Evolutionary conservation across 441 rosid species (phyloP).

Genomic region (Populus hybrid): DNA sequence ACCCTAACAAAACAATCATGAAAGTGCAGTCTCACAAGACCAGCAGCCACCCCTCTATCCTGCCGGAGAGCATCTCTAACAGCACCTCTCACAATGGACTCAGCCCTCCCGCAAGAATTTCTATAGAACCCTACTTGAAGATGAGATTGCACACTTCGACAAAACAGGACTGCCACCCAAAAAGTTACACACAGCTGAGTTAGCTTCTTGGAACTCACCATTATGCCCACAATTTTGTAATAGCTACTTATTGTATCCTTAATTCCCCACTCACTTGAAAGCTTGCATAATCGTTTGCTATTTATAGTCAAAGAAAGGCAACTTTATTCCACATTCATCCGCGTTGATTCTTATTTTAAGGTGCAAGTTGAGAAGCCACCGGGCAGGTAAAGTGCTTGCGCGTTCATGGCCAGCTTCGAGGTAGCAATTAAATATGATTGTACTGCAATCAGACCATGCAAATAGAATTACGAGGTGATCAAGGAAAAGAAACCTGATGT

Average conservation of each 20-base stretch:
- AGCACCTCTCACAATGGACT: constrained; percentile 35
- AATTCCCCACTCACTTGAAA: not conserved
- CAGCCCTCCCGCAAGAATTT: constrained; percentile 30
- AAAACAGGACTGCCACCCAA: constrained; percentile 4
- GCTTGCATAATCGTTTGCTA: not conserved
- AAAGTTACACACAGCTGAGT: not conserved
- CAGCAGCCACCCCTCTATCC: constrained; percentile 43
- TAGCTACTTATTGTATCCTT: not conserved
- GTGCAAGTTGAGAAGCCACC: not conserved
- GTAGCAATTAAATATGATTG: too few relatives aligned
- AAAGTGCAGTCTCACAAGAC: constrained; percentile 53
- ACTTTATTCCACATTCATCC: not conserved
- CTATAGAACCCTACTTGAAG: constrained; percentile 47
- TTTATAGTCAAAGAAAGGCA: not conserved
- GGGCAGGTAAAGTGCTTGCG: not conserved
- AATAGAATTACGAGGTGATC: not conserved
- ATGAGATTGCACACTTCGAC: constrained; percentile 27
- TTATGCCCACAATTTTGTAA: not conserved
- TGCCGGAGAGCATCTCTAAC: constrained; percentile 24
- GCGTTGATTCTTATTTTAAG: not conserved
- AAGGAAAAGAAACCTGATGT: not conserved
- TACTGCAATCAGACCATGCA: too few relatives aligned
- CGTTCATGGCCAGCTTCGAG: not conserved
- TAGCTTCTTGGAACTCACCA: constrained; percentile 5
- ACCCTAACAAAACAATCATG: constrained; percentile 63